Percentiles rank a stretch among this genome's conserved stretches.
Conservation (phyloP, 768 basidiomycete species). For the Fomitopsis pulvina region DNA sequence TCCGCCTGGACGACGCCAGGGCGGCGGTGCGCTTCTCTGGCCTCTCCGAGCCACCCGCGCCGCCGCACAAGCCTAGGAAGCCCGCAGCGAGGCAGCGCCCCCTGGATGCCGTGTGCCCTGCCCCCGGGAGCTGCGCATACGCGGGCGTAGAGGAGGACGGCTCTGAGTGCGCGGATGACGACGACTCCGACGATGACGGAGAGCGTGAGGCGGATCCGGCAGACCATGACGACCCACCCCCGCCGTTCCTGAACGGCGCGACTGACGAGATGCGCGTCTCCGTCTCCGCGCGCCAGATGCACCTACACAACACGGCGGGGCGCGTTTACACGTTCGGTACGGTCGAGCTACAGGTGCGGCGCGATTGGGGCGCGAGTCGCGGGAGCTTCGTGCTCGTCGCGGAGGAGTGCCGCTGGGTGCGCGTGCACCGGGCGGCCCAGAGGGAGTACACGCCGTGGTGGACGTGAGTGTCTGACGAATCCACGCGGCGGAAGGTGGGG, state of each 20-base stretch:
- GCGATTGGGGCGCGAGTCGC: conserved; percentile 29
- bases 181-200: background rate
- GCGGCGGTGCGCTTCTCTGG: conserved; percentile 27
- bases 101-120: background rate
- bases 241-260: conserved; percentile 7
- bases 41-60: conserved; percentile 11
- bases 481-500: background rate
- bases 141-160: background rate
- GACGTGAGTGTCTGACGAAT: conserved; percentile 8
- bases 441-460: conserved; percentile 9
- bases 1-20: conserved; percentile 32
- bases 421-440: conserved; percentile 21
- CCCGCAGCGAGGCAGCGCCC: conserved; percentile 2
- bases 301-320: conserved; percentile 27
- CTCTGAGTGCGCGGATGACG: conserved; percentile 1
- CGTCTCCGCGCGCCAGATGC: conserved; percentile 26
- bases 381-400: conserved; percentile 36
- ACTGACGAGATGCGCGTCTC: conserved; percentile 29
- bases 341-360: conserved; percentile 32
- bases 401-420: conserved; percentile 31
- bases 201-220: conserved; percentile 1
- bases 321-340: conserved; percentile 35
- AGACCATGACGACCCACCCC: background rate
- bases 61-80: conserved; percentile 7
- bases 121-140: background rate